Evolutionary conservation across 257 asterid species (phyloP), one percentile per base, ranked within the genome.

Genomic region (Solanum pimpinellifolium): DNA sequence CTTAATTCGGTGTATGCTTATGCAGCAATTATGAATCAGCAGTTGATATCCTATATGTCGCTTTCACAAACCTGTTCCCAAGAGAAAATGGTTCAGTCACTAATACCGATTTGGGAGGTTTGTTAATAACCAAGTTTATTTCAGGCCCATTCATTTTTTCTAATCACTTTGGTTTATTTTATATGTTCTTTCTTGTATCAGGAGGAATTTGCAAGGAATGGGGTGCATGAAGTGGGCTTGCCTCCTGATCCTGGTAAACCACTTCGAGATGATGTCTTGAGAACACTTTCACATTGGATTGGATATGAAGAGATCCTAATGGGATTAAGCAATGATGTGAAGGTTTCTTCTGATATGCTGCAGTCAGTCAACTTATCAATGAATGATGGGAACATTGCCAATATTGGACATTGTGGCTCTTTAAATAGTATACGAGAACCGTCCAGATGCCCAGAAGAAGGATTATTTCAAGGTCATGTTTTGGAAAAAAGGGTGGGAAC

Each of bases 41-140:
- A 93, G 88, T 87, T 88, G 86, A 88, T 91, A 85, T 92, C 96
- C 11, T 93, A 87, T 83, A 89, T 93, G 41, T 89, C 95, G 87
- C 97, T 94, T 88, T 94, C 99, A 15, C 98, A 95, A 91, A 86
- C 92, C 87, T 80, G 84, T 90, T 90, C 98, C 75, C 92, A 92
- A 70, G 90, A 89, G 93, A 94, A 92, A 94, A 93, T 93, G 98
- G 98, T 97, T 88, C 99, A 93, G 92, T 97, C 99, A 75, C 92
- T 97, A 37, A 90, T 97, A 86, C 99, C 98, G 46, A 97, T 97
- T 82, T 97, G 99, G 99, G 97, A 95, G 98, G 99, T 95, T 90
- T 87, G 94, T 86, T 87, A 90, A 86, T 84, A 73, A 72, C 85
- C 86, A 39, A 62, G 85, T 35, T 29, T 76, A 83, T 85, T 47